Evolutionary conservation across 257 asterid species (phyloP).

Genomic region (Capsicum rhomboideum): DNA sequence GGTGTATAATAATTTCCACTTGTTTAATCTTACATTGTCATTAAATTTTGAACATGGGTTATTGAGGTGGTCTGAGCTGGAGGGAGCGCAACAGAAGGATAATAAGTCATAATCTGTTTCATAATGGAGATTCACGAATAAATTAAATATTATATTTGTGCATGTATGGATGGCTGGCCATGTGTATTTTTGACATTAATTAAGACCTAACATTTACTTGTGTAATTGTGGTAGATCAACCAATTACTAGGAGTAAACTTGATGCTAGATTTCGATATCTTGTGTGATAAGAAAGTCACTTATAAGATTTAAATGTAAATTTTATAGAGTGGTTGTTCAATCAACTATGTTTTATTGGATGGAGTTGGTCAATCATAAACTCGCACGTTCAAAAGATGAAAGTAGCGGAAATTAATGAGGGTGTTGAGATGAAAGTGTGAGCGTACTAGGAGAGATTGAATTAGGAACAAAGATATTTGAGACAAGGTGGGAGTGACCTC

Average conservation of each 20-base stretch:
- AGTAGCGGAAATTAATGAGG: background rate
- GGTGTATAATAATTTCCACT: background rate
- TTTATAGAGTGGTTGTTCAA: background rate
- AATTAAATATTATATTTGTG: background rate
- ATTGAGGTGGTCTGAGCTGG: background rate
- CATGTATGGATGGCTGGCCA: constrained; percentile 3
- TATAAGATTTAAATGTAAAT: background rate
- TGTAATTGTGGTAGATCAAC: background rate
- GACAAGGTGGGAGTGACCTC: background rate
- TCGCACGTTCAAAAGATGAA: too few species aligned
- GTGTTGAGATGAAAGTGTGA: background rate
- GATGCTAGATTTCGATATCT: background rate
- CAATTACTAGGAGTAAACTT: background rate
- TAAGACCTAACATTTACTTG: background rate
- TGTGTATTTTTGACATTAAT: background rate
- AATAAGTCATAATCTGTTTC: background rate
- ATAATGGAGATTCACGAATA: background rate
- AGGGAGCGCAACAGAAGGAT: background rate
- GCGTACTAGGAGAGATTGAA: background rate
- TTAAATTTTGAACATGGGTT: background rate
- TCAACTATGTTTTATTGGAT: background rate
- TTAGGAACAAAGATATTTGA: background rate
- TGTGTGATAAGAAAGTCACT: background rate
- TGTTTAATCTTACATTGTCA: background rate
- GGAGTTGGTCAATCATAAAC: background rate